phyloP scores from a whole-genome alignment of 2,329 filamentous ascomycete species.

The Penicillium sp. region DNA sequence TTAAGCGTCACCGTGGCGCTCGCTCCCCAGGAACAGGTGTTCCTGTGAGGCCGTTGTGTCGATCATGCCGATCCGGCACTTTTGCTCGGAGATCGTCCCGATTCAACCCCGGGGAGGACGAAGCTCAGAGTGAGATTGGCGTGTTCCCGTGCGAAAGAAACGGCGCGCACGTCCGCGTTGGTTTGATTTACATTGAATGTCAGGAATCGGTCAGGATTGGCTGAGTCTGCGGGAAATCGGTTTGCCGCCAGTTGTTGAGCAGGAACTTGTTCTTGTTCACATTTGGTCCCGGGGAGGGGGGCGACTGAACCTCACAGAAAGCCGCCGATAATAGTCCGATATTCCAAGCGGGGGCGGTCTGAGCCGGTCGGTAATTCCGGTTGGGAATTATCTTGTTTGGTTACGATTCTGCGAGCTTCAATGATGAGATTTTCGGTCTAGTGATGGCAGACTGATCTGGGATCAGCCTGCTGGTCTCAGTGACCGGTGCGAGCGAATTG shows the following conservation, averaged over 20 bases:
- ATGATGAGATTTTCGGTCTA: not conserved
- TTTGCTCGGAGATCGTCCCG: not conserved
- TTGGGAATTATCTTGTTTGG: not conserved
- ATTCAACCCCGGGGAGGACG: not conserved
- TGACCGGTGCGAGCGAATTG: not conserved
- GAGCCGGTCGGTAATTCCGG: not conserved
- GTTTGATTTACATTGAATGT: not conserved
- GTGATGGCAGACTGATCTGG: not conserved
- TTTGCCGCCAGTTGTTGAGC: too few species aligned
- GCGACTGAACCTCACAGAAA: too few species aligned
- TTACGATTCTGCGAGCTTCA: not conserved
- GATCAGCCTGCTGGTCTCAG: not conserved
- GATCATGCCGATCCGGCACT: conserved; percentile 15
- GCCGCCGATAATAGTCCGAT: conserved; percentile 4
- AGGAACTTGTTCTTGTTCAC: not conserved
- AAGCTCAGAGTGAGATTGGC: too few species aligned
- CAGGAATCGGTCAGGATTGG: not conserved
- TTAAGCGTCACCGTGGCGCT: conserved; percentile 1
- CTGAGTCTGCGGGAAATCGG: not conserved
- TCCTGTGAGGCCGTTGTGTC: conserved; percentile 1
- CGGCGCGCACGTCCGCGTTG: not conserved
- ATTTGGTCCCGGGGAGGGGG: too few species aligned
- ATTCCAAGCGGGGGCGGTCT: not conserved
- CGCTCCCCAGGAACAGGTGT: conserved; percentile 7
- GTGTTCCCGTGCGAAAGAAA: not conserved